Evolutionary conservation across 2,329 filamentous ascomycete species (phyloP).

Genomic region (Claviceps lovelessii): DNA sequence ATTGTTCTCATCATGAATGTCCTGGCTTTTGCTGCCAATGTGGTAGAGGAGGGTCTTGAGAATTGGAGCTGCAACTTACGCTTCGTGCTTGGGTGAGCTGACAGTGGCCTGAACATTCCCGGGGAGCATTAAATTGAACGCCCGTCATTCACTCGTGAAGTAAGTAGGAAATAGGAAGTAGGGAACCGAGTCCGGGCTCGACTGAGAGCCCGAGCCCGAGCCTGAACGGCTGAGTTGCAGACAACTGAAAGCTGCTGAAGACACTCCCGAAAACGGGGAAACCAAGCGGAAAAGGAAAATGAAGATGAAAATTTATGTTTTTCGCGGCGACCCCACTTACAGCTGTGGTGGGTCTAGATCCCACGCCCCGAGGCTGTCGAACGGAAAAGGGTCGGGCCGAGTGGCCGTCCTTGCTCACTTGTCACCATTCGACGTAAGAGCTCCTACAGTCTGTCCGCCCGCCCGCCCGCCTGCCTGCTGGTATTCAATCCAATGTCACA

Average conservation of each 20-base stretch:
- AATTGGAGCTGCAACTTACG: conserved; percentile 3
- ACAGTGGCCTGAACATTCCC: not conserved
- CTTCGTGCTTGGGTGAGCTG: not conserved
- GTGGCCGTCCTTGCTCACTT: not conserved
- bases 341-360: not conserved
- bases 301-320: conserved; percentile 1
- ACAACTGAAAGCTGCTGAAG: no score
- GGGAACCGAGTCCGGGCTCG: no score
- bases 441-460: conserved; percentile 20
- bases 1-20: conserved; percentile 58
- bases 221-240: not conserved
- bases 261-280: no score
- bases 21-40: not conserved
- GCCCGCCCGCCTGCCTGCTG: not conserved
- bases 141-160: not conserved
- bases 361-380: not conserved
- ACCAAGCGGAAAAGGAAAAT: not conserved
- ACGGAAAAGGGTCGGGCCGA: conserved; percentile 12
- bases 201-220: no score
- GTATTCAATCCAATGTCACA: not conserved
- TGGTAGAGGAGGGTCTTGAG: not conserved
- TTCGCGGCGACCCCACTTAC: not conserved
- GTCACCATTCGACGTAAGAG: conserved; percentile 23
- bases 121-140: not conserved
- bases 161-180: not conserved